A percentile compares a stretch with the other conserved stretches of the same genome.
These are phyloP conservation scores for Juglanconis oblonga DNA, from an alignment of 2,329 filamentous ascomycete genomes.

Conservation along the genomic window DNA sequence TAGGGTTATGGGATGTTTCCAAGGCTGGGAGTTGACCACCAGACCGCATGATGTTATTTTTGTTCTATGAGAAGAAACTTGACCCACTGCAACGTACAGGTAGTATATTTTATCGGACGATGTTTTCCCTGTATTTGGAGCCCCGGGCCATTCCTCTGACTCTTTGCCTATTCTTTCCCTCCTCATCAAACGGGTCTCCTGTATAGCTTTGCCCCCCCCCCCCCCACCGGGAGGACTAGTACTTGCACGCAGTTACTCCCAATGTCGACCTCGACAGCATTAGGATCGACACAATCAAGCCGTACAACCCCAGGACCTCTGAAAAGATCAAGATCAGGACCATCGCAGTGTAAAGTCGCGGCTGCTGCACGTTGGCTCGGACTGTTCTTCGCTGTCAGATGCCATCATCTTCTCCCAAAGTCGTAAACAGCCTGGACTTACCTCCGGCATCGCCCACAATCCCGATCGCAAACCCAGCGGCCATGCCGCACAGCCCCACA, in stretches of 20 bases:
- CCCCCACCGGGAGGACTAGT: not conserved
- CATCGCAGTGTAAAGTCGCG: slow-evolving; percentile 90
- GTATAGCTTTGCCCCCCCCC: too few relatives aligned
- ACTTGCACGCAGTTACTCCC: slow-evolving; percentile 2
- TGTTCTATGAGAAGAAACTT: too few relatives aligned
- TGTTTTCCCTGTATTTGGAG: too few relatives aligned
- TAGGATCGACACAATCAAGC: slow-evolving; percentile 94
- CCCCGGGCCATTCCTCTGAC: too few relatives aligned
- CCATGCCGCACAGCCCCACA: slow-evolving; percentile 78
- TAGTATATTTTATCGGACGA: too few relatives aligned
- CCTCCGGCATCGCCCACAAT: slow-evolving; percentile 79
- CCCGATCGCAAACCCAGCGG: slow-evolving; percentile 81
- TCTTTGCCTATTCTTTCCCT: too few relatives aligned
- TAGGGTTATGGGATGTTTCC: too few relatives aligned
- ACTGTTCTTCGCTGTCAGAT: slow-evolving; percentile 43
- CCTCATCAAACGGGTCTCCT: too few relatives aligned
- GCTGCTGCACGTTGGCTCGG: slow-evolving; percentile 78
- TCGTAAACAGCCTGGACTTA: not conserved
- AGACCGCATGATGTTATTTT: too few relatives aligned
- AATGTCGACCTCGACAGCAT: slow-evolving; percentile 50
- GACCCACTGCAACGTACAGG: too few relatives aligned
- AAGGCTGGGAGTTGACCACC: too few relatives aligned
- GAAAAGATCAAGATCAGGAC: slow-evolving; percentile 99
- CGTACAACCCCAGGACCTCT: slow-evolving; percentile 97
- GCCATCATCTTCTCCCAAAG: too few relatives aligned